Evolutionary conservation across 202 grass and related monocot species (phyloP).

Genomic region (Musa balbisiana): DNA sequence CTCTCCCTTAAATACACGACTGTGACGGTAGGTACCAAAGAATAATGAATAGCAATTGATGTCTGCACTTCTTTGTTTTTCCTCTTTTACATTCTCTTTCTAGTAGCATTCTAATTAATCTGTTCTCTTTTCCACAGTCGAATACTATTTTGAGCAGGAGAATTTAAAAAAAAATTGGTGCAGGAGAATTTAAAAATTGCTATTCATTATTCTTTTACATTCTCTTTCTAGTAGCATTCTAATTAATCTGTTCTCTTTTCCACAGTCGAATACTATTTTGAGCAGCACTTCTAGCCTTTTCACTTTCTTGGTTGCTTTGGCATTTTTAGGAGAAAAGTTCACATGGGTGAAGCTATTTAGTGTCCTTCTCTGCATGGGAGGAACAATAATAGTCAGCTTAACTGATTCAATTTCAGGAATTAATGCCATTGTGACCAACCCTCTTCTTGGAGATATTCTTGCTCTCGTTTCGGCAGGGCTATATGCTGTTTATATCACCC

Average conservation of each 20-base stretch:
- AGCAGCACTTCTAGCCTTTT: constrained; percentile 95
- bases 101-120: neutral
- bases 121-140: constrained; percentile 40
- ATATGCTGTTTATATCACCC: constrained; percentile 89
- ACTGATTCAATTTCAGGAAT: constrained; percentile 50
- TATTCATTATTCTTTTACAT: neutral
- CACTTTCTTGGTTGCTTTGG: constrained; percentile 85
- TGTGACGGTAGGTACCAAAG: constrained; percentile 56
- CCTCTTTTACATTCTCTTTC: neutral
- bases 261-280: constrained; percentile 93
- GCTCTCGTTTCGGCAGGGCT: constrained; percentile 73
- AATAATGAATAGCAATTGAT: neutral
- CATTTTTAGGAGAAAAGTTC: constrained; percentile 85
- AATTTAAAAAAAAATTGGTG: too few relatives aligned
- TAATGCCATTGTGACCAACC: constrained; percentile 66
- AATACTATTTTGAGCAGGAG: constrained; percentile 97
- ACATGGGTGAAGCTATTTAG: constrained; percentile 86
- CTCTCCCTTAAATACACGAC: constrained; percentile 96
- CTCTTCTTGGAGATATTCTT: constrained; percentile 75
- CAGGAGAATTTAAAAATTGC: too few relatives aligned
- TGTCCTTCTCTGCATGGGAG: constrained; percentile 91
- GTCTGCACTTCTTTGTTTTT: neutral
- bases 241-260: neutral
- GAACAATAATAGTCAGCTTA: constrained; percentile 88
- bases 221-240: neutral